These are phyloP conservation scores for Ceratobasidium papillatum DNA, from an alignment of 1,284 basidiomycete species.

Conservation along the genomic window DNA sequence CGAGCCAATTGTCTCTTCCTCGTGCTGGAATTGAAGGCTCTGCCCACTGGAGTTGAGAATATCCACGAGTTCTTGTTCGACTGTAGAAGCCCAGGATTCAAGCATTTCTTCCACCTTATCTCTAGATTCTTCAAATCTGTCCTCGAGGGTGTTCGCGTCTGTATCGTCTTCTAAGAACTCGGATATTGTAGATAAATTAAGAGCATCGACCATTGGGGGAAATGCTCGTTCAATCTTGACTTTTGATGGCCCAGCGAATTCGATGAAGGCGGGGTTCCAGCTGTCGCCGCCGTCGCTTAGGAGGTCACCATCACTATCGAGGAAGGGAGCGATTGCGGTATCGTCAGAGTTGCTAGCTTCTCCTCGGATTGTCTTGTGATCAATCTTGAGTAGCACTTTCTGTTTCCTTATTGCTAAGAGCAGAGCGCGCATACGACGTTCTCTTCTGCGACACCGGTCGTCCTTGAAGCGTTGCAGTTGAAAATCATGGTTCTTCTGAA, in stretches of 20 bases:
- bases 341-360: neutral
- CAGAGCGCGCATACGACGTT: neutral
- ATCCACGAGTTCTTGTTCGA: neutral
- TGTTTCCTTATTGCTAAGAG: neutral
- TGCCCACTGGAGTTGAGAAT: neutral
- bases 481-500: neutral
- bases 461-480: neutral
- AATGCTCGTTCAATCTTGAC: neutral
- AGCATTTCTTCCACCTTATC: neutral
- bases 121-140: neutral
- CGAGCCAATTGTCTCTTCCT: too few relatives aligned
- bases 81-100: neutral
- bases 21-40: too few relatives aligned
- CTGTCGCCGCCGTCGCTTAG: neutral
- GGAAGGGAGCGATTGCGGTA: neutral
- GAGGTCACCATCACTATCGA: neutral
- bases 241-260: neutral
- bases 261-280: neutral
- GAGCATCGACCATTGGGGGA: neutral
- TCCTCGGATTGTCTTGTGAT: neutral
- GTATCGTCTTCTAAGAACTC: neutral
- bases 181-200: neutral
- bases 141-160: neutral
- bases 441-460: neutral
- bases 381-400: neutral